Percentiles rank a stretch among this genome's conserved stretches.
These are phyloP conservation scores for Fusarium chuoi DNA, from an alignment of 2,329 filamentous ascomycete genomes.

Conservation along the genomic window DNA sequence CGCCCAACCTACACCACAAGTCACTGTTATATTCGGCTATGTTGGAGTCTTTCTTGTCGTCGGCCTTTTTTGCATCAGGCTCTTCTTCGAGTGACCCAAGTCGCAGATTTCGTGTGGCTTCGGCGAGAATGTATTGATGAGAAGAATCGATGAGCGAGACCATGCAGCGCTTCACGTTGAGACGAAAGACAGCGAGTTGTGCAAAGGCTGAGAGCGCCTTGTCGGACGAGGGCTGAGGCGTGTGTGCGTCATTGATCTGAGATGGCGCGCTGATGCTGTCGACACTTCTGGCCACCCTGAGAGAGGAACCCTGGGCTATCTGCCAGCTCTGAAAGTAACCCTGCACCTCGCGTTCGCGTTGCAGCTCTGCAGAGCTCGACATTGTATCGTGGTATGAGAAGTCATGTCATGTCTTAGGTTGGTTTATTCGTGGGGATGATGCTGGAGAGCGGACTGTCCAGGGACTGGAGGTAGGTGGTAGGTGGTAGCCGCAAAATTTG, in stretches of 20 bases:
- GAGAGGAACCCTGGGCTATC: constrained; percentile 46
- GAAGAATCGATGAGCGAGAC: constrained; percentile 59
- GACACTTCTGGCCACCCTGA: constrained; percentile 47
- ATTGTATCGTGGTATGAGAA: constrained; percentile 19
- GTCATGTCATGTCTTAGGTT: constrained; percentile 19
- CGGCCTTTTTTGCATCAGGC: background rate
- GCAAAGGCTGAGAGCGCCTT: constrained; percentile 58
- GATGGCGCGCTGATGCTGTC: constrained; percentile 46
- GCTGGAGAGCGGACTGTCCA: background rate
- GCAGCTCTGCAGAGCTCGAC: constrained; percentile 42
- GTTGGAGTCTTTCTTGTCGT: background rate
- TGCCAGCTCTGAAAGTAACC: constrained; percentile 47
- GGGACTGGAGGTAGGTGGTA: background rate
- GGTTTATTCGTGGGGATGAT: background rate
- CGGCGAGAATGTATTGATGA: constrained; percentile 62
- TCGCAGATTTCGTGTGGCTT: constrained; percentile 59
- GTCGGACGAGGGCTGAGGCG: constrained; percentile 49
- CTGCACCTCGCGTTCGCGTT: constrained; percentile 49
- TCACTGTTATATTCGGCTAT: constrained; percentile 35
- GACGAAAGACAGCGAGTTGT: constrained; percentile 61
- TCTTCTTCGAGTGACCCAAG: constrained; percentile 46
- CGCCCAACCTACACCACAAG: constrained; percentile 49
- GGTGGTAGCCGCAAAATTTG: constrained; percentile 2
- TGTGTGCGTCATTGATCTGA: constrained; percentile 41
- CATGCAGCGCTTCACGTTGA: constrained; percentile 59